A percentile compares a stretch with the other conserved stretches of the same genome.
Evolutionary conservation across 2,329 filamentous ascomycete genomes (phyloP).

Genomic region (Trichoderma aggressivum): DNA sequence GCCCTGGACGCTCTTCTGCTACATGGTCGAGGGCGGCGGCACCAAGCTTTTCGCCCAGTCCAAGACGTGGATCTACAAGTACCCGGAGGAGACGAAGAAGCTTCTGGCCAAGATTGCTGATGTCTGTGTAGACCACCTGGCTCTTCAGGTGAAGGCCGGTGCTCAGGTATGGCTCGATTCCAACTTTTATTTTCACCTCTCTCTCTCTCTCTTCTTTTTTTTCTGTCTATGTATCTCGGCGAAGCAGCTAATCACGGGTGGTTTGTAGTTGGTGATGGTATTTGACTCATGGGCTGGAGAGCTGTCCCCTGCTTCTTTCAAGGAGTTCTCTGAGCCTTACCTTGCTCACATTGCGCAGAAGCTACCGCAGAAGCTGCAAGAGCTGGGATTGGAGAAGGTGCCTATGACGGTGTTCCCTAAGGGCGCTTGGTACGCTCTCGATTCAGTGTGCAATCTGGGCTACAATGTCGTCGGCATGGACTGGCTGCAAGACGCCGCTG

Average conservation of each 20-base stretch:
- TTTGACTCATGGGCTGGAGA: conserved; percentile 99
- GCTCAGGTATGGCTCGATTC: conserved; percentile 63
- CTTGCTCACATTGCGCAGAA: conserved; percentile 78
- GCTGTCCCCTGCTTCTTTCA: conserved; percentile 79
- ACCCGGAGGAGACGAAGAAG: conserved; percentile 73
- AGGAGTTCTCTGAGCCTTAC: conserved; percentile 81
- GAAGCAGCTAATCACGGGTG: background rate
- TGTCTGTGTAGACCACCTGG: conserved; percentile 91
- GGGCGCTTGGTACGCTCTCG: conserved; percentile 92
- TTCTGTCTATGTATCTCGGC: background rate
- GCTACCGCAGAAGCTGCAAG: conserved; percentile 69
- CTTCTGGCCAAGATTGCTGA: conserved; percentile 89
- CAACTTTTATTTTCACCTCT: background rate
- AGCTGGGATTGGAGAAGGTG: conserved; percentile 73
- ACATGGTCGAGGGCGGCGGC: conserved; percentile 98
- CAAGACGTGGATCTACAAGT: conserved; percentile 96
- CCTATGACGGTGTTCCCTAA: conserved; percentile 99
- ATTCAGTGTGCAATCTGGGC: conserved; percentile 79
- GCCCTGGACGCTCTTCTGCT: conserved; percentile 94
- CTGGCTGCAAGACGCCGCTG: conserved; percentile 86
- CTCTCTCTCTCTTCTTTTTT: no score
- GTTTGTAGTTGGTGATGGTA: conserved; percentile 74
- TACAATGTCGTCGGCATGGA: conserved; percentile 95
- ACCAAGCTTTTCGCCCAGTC: conserved; percentile 91
- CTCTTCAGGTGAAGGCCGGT: conserved; percentile 85